phyloP scores from a whole-genome alignment of 306 rosid genomes.

The Alnus rubra region DNA sequence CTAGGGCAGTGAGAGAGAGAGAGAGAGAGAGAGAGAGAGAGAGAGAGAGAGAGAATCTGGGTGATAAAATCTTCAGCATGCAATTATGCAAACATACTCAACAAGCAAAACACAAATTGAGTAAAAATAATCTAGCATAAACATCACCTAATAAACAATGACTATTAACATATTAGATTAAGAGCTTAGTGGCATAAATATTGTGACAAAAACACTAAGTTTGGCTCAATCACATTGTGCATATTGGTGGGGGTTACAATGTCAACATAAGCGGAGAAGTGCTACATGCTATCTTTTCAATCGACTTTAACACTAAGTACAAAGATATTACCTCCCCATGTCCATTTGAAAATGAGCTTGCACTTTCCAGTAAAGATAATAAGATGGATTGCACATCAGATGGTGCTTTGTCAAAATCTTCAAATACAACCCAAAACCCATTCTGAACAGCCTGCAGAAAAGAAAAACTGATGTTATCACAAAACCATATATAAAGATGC shows the following conservation, averaged over 20 bases:
- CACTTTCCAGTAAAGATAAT: constrained; percentile 76
- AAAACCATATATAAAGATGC: constrained; percentile 10
- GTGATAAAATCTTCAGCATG: neutral
- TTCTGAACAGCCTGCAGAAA: constrained; percentile 70
- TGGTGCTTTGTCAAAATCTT: constrained; percentile 87
- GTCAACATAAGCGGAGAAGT: neutral
- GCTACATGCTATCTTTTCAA: neutral
- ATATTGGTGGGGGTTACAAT: neutral
- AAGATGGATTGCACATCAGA: constrained; percentile 81
- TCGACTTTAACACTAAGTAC: neutral
- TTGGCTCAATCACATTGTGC: neutral
- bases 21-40: no score
- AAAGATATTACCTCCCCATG: constrained; percentile 72
- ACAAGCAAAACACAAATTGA: neutral
- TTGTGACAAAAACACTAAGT: neutral
- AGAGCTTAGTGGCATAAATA: neutral
- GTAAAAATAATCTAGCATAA: neutral
- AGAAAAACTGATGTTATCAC: neutral
- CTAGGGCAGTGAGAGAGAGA: no score
- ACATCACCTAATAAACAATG: neutral
- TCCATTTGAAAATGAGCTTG: constrained; percentile 60
- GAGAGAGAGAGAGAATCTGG: no score
- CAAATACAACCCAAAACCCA: constrained; percentile 94
- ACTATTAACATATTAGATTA: neutral
- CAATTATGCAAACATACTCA: neutral